A percentile compares a stretch with the other conserved stretches of the same genome.
Conservation (phyloP, 139 green algal species). For the Tetradesmus lagerheimii region DNA sequence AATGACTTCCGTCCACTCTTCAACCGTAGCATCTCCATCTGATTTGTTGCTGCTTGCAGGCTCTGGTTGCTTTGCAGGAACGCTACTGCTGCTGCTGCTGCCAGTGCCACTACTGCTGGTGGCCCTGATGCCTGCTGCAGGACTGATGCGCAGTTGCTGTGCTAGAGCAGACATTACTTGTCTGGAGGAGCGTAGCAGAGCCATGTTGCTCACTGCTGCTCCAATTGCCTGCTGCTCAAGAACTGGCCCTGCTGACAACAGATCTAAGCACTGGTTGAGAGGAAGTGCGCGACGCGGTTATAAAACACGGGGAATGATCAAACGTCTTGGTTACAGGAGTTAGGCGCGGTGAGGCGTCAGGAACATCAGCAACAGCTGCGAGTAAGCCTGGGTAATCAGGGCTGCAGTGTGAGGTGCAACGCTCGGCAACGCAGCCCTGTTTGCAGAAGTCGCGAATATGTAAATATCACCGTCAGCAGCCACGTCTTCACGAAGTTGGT, state of each 20-base stretch:
- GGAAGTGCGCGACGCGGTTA: too few species aligned
- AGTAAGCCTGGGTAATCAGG: not conserved
- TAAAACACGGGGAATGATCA: too few species aligned
- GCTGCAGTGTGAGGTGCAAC: not conserved
- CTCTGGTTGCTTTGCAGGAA: slow-evolving; percentile 1
- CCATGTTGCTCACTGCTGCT: not conserved
- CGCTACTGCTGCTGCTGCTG: not conserved
- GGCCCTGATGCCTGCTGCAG: not conserved
- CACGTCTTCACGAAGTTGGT: too few species aligned
- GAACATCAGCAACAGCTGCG: not conserved
- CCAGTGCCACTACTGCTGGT: not conserved
- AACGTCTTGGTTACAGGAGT: too few species aligned
- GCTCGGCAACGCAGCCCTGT: not conserved
- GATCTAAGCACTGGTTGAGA: not conserved
- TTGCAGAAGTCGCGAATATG: too few species aligned
- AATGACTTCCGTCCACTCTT: slow-evolving; percentile 48
- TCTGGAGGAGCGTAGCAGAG: not conserved
- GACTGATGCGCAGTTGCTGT: not conserved
- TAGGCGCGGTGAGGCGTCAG: too few species aligned
- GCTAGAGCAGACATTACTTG: not conserved
- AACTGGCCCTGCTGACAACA: not conserved
- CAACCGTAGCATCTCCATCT: not conserved
- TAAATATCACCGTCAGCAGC: too few species aligned
- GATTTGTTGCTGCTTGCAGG: not conserved
- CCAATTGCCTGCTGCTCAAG: not conserved